These are phyloP conservation scores for Citrus australasica DNA, from an alignment of 345 rosid species.

Conservation along the genomic window DNA sequence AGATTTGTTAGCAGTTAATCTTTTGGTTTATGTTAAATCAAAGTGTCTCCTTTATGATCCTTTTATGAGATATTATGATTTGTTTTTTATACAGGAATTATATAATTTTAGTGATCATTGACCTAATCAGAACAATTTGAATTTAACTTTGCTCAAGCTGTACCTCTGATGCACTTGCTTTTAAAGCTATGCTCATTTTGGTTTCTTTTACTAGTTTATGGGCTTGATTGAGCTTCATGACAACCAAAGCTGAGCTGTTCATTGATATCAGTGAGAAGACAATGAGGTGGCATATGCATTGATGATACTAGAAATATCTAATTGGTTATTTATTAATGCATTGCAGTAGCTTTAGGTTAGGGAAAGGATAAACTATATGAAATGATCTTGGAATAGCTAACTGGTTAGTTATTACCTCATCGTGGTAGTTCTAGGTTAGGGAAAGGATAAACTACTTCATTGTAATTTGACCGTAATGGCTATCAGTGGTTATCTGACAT, in stretches of 20 bases:
- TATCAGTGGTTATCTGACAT: not conserved
- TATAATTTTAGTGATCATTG: not conserved
- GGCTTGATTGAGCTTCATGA: not conserved
- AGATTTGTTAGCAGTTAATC: not conserved
- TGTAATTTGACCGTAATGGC: slow-evolving; percentile 3
- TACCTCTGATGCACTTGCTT: not conserved
- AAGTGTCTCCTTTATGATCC: not conserved
- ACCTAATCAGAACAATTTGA: not conserved
- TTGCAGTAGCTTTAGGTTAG: not conserved
- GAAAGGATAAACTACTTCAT: not conserved
- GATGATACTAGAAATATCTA: not conserved
- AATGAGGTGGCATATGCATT: not conserved
- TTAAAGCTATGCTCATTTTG: not conserved
- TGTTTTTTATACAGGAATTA: not conserved
- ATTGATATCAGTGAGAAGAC: not conserved
- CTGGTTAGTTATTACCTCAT: not conserved
- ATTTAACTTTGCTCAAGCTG: not conserved
- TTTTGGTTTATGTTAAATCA: not conserved
- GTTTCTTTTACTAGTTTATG: not conserved
- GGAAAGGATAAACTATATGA: not conserved
- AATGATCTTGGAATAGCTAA: not conserved
- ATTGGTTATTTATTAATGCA: not conserved
- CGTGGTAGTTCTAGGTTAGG: not conserved
- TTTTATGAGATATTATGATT: not conserved
- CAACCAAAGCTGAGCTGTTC: not conserved